Percentiles rank a stretch among this genome's conserved stretches.
Conservation (phyloP, 768 basidiomycete genomes). For the Lentinula aciculospora region DNA sequence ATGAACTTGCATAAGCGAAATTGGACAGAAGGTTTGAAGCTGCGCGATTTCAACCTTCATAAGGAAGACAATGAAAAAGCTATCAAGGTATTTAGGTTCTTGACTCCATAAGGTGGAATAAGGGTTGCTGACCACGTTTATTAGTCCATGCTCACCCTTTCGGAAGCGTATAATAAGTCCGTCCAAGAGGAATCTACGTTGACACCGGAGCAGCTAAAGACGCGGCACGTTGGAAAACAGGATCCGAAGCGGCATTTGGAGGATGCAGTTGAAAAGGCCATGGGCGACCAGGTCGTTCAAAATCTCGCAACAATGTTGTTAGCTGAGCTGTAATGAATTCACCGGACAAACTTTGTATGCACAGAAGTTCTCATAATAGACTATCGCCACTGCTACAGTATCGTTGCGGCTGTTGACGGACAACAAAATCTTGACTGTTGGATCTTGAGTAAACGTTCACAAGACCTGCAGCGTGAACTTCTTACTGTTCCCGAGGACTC, state of each 20-base stretch:
- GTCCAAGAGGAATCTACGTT: constrained; percentile 98
- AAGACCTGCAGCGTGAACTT: neutral
- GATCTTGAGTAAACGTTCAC: neutral
- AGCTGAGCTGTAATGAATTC: constrained; percentile 64
- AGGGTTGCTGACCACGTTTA: constrained; percentile 12
- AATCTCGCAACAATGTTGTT: constrained; percentile 92
- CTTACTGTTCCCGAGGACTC: neutral
- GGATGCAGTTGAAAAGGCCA: constrained; percentile 95
- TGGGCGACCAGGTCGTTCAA: constrained; percentile 96
- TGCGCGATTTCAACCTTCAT: constrained; percentile 86
- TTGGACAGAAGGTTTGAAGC: constrained; percentile 95
- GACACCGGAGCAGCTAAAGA: constrained; percentile 89
- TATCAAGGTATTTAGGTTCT: constrained; percentile 68
- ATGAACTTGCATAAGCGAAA: constrained; percentile 99
- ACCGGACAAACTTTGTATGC: neutral
- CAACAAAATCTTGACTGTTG: neutral
- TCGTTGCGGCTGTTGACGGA: neutral
- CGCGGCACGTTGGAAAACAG: constrained; percentile 94
- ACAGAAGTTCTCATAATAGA: neutral
- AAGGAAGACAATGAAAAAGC: constrained; percentile 88
- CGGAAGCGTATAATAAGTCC: constrained; percentile 94
- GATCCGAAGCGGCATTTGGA: constrained; percentile 98
- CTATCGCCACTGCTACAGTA: neutral
- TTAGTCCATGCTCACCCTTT: constrained; percentile 89
- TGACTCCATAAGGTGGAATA: constrained; percentile 10